These are phyloP conservation scores for apple (Malus domestica) DNA, from an alignment of 306 rosid species.

Conservation along the genomic window ASM211411v1 NC_041803.1:2474501-2475000, in stretches of 20 bases:
- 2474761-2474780: slow-evolving; percentile 21
- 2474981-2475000: neutral
- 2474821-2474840: neutral
- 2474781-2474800: neutral
- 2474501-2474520: too few relatives aligned
- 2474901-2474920: neutral
- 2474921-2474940: neutral
- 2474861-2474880: neutral
- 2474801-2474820: neutral
- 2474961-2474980: neutral
- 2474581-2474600: too few relatives aligned
- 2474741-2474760: slow-evolving; percentile 27
- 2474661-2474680: fast-evolving
- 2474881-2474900: neutral
- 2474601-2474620: fast-evolving
- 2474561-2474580: too few relatives aligned
- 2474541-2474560: too few relatives aligned
- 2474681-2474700: too few relatives aligned
- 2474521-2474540: fast-evolving
- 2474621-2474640: too few relatives aligned
- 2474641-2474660: too few relatives aligned
- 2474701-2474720: neutral
- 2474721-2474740: neutral
- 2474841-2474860: neutral
- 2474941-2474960: neutral